Evolutionary conservation across 331 rosid species (phyloP), one percentile per base, ranked within the genome.

Genomic region (Quercus lobata): DNA sequence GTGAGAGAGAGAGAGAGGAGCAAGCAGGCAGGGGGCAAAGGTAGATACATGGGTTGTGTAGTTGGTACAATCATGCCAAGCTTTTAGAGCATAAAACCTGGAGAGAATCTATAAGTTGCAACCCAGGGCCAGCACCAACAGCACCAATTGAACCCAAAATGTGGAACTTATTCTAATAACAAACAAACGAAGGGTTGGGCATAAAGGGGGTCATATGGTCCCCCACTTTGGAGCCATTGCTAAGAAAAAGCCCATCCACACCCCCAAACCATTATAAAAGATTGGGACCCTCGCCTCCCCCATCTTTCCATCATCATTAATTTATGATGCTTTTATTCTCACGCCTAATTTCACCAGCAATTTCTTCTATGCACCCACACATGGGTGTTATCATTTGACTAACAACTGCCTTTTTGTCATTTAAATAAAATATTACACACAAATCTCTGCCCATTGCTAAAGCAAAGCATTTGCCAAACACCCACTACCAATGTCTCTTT

Each of bases 31-130:
- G 37, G 68, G 58, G 57, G 37, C 63, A 57, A 37, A 69, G 73
- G 53, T 74, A 66, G 83, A 74, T 77, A 49, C 14, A 60, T 76
- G 60, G 82, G 77, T 22, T 22, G 57, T 29, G 77, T 68, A 69
- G 24, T 72, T 72, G 22, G 35, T 75, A 81, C 77, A 86, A 84
- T 69, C 57, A 84, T 73, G 86, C 53, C 49, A 61, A 82, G 79
- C 84, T 80, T 84, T 74, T 80, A 74, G 85, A 82, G 78, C 86
- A 70, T 84, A 82, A 85, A 84, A 87, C 88, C 83, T 78, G 87
- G 86, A 82, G 86, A 74, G 90, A 87, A 80, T 85, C 86, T 81
- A 66, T 32, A 46, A 69, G 56, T 54, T 71, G 84, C 35, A 70
- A 78, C n/a, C 69, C 62, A 78, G 75, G 75, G 68, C 29, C 24